These are phyloP conservation scores for Collybiopsis confluens DNA, from an alignment of 768 basidiomycete genomes.

Conservation along the genomic window DNA sequence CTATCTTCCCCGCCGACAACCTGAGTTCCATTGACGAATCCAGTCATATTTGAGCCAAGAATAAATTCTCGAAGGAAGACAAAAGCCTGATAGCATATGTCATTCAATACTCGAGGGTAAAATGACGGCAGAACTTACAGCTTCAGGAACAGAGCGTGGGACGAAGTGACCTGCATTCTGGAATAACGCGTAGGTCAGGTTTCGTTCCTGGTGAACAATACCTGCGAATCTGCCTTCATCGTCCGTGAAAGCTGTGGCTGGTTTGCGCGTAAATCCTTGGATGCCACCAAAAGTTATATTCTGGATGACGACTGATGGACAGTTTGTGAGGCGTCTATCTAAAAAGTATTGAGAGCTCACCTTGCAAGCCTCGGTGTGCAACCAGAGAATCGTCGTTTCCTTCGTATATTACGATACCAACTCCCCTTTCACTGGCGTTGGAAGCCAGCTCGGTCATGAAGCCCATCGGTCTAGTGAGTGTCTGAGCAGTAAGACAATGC, in stretches of 20 bases:
- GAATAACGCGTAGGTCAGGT: constrained; percentile 52
- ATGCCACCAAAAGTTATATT: constrained; percentile 79
- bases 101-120: background rate
- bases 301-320: constrained; percentile 28
- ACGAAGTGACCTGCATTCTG: constrained; percentile 40
- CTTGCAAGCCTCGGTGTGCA: constrained; percentile 42
- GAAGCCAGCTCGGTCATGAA: constrained; percentile 44
- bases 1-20: constrained; percentile 44
- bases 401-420: constrained; percentile 41
- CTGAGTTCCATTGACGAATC: constrained; percentile 36
- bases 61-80: constrained; percentile 65
- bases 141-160: constrained; percentile 27
- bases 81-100: constrained; percentile 42
- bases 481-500: too few relatives aligned
- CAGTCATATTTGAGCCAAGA: constrained; percentile 56
- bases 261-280: constrained; percentile 67
- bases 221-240: constrained; percentile 58
- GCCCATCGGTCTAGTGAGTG: constrained; percentile 29
- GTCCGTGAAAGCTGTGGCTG: constrained; percentile 64
- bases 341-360: constrained; percentile 27
- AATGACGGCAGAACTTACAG: constrained; percentile 23
- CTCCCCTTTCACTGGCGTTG: constrained; percentile 32
- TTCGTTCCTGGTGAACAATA: constrained; percentile 73
- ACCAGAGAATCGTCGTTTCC: constrained; percentile 48
- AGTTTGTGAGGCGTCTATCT: background rate